phyloP scores from a whole-genome alignment of 148 eudicot genomes.

The Rhododendron ovatum region DNA sequence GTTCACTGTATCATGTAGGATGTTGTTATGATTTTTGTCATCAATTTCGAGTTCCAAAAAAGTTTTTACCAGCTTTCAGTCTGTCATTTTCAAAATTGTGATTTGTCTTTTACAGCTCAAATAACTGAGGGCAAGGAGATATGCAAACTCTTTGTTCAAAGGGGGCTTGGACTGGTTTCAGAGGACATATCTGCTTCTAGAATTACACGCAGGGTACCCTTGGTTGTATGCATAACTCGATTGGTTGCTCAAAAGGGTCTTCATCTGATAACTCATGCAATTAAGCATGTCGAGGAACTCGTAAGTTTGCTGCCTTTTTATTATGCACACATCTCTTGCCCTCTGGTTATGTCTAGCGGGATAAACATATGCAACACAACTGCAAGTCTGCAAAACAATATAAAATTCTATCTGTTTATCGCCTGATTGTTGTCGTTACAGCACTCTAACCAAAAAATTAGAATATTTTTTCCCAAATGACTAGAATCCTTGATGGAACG shows the following conservation, averaged over 20 bases:
- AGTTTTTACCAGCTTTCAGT: not conserved
- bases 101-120: constrained; percentile 35
- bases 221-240: constrained; percentile 80
- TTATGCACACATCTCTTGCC: not conserved
- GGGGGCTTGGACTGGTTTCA: constrained; percentile 68
- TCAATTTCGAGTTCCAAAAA: not conserved
- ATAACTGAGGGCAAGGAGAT: constrained; percentile 51
- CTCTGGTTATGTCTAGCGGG: not conserved
- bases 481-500: not conserved
- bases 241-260: constrained; percentile 94
- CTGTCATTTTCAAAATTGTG: not conserved
- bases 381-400: not conserved
- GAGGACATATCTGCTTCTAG: constrained; percentile 19
- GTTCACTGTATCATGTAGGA: not conserved
- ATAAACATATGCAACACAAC: not conserved
- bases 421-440: not conserved
- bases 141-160: constrained; percentile 65
- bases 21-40: not conserved
- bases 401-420: not conserved
- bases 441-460: not conserved
- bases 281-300: constrained; percentile 57
- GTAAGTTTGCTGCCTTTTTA: constrained; percentile 35
- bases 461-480: not conserved
- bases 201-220: constrained; percentile 30
- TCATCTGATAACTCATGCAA: constrained; percentile 77